Evolutionary conservation across 2,329 filamentous ascomycete species (phyloP), one percentile per base, ranked within the genome.

Genomic region (Colletotrichum nymphaeae): DNA sequence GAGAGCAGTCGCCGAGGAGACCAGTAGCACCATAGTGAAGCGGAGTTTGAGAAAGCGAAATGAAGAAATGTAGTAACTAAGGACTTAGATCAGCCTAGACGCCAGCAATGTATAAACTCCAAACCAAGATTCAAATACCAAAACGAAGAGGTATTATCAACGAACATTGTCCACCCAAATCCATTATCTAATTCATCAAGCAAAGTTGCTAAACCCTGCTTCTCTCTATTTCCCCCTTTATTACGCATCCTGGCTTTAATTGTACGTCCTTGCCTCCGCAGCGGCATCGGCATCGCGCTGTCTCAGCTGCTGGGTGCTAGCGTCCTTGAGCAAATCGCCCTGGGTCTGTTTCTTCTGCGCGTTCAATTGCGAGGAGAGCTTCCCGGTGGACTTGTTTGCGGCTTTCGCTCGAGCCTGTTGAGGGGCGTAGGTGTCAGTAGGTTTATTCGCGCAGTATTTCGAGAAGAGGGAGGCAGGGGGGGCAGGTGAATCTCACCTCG

Each of bases 291-390:
- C 90, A 75, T 95, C 91, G 67, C 94, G 87, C 16, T 87, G 87
- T 59, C 89, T 86, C 69, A 91, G 84, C 79, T 95, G 93, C 69
- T 92, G 88, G 64, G 87, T 85, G 79, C 94, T 95, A 4, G 87
- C 89, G 76, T 93, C 88, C 75, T 91, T 90, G 62, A 97, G 84
- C 1, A 91, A 92, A 73, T 93, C 90, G 35, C 84, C 87, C 66
- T 91, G 88, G 9, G 93, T 95, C 84, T 94, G 91, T 77, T 90
- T 91, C 84, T 93, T 94, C 83, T 97, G 93, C 46, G 91, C 92
- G 67, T 92, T 89, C 16, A 98, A 86, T 79, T 95, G 92, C 37
- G 87, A 84, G 42, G 89, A 89, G 14, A 97, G 86, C 80, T 95
- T 95, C 19, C 94, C 92, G 77, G 91, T 90, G 59, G 84, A 84